Conservation (phyloP, 2,329 filamentous ascomycete genomes). For the Talaromyces pinophilus region DNA sequence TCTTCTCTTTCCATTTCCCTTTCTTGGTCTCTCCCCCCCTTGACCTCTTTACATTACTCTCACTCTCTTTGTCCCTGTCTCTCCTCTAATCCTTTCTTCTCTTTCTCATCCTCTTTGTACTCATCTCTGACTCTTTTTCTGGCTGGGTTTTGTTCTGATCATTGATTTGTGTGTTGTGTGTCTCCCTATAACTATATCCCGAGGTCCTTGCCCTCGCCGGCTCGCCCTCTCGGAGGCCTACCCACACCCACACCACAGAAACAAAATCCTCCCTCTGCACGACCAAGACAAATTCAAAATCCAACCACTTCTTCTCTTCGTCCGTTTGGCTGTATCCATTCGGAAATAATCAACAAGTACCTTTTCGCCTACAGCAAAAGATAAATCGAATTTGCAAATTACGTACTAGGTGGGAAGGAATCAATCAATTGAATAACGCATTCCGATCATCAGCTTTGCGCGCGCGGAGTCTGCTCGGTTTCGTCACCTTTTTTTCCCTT, state of each 20-base stretch:
- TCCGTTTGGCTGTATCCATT: background rate
- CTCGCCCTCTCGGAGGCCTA: background rate
- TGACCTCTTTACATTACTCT: background rate
- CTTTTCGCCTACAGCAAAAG: background rate
- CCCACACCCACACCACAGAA: slow-evolving; percentile 13
- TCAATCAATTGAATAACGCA: background rate
- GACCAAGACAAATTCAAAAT: slow-evolving; percentile 11
- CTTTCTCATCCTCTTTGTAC: background rate
- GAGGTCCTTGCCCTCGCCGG: slow-evolving; percentile 14
- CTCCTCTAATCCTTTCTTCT: slow-evolving; percentile 8
- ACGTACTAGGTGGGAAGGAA: background rate
- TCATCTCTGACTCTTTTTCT: background rate
- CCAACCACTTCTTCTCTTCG: slow-evolving; percentile 12
- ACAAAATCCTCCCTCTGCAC: slow-evolving; percentile 8
- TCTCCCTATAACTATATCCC: slow-evolving; percentile 1
- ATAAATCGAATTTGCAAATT: background rate
- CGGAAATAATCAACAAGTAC: background rate
- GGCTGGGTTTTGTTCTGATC: background rate
- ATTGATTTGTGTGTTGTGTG: background rate
- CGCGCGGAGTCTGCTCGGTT: slow-evolving; percentile 10
- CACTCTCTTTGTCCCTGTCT: background rate
- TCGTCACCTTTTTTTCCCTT: slow-evolving; percentile 17
- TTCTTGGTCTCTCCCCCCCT: background rate
- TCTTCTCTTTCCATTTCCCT: slow-evolving; percentile 7
- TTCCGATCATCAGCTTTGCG: slow-evolving; percentile 1